A percentile compares a stretch with the other conserved stretches of the same genome.
Evolutionary conservation across 2,329 filamentous ascomycete genomes (phyloP).

Genomic region (Colletotrichum kahawae): DNA sequence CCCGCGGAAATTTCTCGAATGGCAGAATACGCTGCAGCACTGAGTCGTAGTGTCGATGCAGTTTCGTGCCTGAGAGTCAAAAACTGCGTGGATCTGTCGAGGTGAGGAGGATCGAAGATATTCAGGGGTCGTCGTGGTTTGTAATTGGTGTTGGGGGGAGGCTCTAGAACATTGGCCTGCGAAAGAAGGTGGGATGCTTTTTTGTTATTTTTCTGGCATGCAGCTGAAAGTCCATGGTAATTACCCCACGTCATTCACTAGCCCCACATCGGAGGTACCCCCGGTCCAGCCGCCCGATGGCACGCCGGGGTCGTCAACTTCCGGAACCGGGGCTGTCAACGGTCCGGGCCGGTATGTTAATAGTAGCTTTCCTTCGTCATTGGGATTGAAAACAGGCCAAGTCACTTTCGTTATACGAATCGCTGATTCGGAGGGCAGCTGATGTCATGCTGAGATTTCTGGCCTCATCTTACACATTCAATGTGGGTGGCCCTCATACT

Average conservation of each 20-base stretch:
- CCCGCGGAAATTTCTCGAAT: conserved; percentile 9
- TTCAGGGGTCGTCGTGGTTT: conserved; percentile 4
- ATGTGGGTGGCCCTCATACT: not conserved
- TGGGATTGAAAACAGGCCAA: not conserved
- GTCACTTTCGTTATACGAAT: not conserved
- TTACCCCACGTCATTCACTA: conserved; percentile 17
- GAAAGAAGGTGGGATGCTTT: conserved; percentile 9
- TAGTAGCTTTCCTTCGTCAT: not conserved
- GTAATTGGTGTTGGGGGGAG: not conserved
- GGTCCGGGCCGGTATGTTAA: not conserved
- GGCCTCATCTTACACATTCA: not conserved
- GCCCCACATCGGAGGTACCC: not conserved
- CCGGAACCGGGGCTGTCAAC: conserved; percentile 6
- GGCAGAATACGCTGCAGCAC: not conserved
- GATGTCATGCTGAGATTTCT: not conserved
- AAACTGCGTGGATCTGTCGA: not conserved
- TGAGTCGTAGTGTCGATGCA: not conserved
- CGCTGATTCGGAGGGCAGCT: not conserved
- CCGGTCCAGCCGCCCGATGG: not conserved
- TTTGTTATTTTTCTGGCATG: conserved; percentile 13
- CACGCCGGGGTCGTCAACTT: not conserved
- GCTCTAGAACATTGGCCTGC: not conserved
- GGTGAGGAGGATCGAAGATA: not conserved
- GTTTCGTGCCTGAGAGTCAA: not conserved
- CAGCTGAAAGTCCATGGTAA: not conserved